Conservation (phyloP, 495 filamentous ascomycete species). For the Daldinia childiae region DNA sequence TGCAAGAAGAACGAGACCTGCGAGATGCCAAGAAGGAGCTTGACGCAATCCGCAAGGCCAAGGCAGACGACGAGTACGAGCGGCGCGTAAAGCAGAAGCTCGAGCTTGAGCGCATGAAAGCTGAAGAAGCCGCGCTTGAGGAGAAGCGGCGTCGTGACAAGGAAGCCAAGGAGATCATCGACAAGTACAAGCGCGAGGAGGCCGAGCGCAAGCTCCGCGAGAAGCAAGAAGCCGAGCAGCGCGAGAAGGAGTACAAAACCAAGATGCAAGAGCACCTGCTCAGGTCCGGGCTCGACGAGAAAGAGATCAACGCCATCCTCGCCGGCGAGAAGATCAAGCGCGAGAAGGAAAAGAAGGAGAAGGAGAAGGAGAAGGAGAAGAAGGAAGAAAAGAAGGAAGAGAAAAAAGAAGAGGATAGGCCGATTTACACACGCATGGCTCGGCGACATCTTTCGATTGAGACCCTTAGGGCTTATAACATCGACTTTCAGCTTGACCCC, state of each 20-base stretch:
- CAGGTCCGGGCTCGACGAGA: constrained; percentile 60
- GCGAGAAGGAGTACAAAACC: constrained; percentile 61
- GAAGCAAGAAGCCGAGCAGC: constrained; percentile 55
- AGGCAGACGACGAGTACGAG: constrained; percentile 55
- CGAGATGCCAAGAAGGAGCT: constrained; percentile 58
- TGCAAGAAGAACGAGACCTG: constrained; percentile 54
- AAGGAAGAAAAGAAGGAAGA: constrained; percentile 14
- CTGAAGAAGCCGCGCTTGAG: constrained; percentile 59
- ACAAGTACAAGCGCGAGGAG: constrained; percentile 65
- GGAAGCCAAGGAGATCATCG: constrained; percentile 65
- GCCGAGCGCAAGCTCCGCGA: constrained; percentile 59
- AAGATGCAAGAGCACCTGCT: constrained; percentile 61
- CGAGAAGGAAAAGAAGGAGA: constrained; percentile 45
- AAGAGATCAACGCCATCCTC: constrained; percentile 61
- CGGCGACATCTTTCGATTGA: constrained; percentile 65
- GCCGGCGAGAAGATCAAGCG: constrained; percentile 60
- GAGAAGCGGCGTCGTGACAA: constrained; percentile 64
- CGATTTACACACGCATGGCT: constrained; percentile 67
- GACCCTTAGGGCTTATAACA: constrained; percentile 59
- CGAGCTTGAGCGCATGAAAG: constrained; percentile 66
- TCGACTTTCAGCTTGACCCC: constrained; percentile 62
- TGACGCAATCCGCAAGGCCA: constrained; percentile 55
- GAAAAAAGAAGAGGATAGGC: constrained; percentile 45
- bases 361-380: constrained; percentile 15
- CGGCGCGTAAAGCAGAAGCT: constrained; percentile 61